Evolutionary conservation across 2,329 filamentous ascomycete genomes (phyloP).

Genomic region (Ophiostoma sp.): DNA sequence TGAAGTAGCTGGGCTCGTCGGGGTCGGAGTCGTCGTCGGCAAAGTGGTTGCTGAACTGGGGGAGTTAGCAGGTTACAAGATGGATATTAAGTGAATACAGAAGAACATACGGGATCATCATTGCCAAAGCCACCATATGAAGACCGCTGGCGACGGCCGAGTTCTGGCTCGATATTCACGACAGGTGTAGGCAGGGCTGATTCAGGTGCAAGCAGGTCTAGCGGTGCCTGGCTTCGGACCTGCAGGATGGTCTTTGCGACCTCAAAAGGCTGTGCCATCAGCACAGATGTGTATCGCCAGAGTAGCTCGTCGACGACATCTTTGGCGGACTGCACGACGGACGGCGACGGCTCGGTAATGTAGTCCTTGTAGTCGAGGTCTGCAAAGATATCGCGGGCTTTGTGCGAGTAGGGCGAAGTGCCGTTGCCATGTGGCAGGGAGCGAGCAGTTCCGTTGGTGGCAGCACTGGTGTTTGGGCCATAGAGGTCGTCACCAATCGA

Average conservation of each 20-base stretch:
- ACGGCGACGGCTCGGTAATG: slow-evolving; percentile 72
- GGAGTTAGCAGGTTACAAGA: background rate
- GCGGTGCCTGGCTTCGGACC: slow-evolving; percentile 60
- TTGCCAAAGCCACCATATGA: background rate
- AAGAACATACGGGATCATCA: background rate
- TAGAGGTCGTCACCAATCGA: slow-evolving; percentile 50
- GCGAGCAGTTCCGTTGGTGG: slow-evolving; percentile 33
- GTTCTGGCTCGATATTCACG: background rate
- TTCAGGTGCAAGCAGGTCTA: slow-evolving; percentile 38
- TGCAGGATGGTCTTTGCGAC: slow-evolving; percentile 94
- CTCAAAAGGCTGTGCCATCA: slow-evolving; percentile 94
- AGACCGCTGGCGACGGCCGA: background rate
- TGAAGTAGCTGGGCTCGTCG: slow-evolving; percentile 85
- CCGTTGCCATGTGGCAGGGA: slow-evolving; percentile 50
- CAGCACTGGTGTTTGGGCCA: slow-evolving; percentile 26
- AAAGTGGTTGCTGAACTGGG: slow-evolving; percentile 17
- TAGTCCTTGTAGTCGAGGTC: slow-evolving; percentile 93
- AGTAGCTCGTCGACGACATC: slow-evolving; percentile 79
- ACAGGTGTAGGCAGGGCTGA: slow-evolving; percentile 32
- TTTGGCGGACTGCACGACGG: slow-evolving; percentile 71
- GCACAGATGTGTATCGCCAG: slow-evolving; percentile 87
- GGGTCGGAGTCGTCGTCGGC: slow-evolving; percentile 68
- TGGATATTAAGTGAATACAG: background rate
- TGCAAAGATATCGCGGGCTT: slow-evolving; percentile 81
- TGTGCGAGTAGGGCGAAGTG: slow-evolving; percentile 52